A percentile compares a stretch with the other conserved stretches of the same genome.
These are phyloP conservation scores for Voacanga thouarsii DNA, from an alignment of 257 asterid genomes.

Conservation along the genomic window DNA sequence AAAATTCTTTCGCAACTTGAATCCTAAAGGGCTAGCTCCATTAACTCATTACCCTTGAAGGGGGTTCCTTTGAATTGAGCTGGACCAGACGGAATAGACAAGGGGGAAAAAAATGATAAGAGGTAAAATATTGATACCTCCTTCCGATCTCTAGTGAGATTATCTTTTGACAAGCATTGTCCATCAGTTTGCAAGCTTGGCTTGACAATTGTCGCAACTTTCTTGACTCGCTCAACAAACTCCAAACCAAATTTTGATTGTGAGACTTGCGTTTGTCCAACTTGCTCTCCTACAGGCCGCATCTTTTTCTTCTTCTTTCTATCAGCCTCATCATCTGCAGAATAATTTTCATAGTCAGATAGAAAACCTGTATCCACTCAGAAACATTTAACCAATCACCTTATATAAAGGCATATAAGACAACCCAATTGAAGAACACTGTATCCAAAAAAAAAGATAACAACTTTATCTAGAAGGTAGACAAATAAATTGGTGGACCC, in stretches of 20 bases:
- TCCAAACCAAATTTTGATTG: constrained; percentile 50
- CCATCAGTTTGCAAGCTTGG: constrained; percentile 48
- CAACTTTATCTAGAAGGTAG: neutral
- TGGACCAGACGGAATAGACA: neutral
- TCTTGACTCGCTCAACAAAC: constrained; percentile 54
- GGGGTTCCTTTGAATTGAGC: neutral
- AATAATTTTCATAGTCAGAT: constrained; percentile 15
- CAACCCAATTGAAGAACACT: neutral
- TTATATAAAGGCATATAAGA: neutral
- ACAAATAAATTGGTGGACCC: neutral
- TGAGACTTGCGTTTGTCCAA: constrained; percentile 36
- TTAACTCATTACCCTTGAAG: neutral
- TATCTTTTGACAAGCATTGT: constrained; percentile 37
- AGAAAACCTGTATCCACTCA: neutral
- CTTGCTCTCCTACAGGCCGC: constrained; percentile 47
- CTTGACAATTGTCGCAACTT: constrained; percentile 42
- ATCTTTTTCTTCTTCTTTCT: constrained; percentile 78
- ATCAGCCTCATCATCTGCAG: constrained; percentile 77
- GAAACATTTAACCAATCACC: neutral
- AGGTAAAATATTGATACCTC: constrained; percentile 41
- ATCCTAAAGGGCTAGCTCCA: neutral
- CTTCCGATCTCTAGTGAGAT: constrained; percentile 41
- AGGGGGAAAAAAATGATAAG: neutral
- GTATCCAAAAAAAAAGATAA: neutral
- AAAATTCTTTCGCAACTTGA: neutral